Base-by-base conservation (phyloP, 179 eudicot genomes). In the Corrigiola litoralis region DNA sequence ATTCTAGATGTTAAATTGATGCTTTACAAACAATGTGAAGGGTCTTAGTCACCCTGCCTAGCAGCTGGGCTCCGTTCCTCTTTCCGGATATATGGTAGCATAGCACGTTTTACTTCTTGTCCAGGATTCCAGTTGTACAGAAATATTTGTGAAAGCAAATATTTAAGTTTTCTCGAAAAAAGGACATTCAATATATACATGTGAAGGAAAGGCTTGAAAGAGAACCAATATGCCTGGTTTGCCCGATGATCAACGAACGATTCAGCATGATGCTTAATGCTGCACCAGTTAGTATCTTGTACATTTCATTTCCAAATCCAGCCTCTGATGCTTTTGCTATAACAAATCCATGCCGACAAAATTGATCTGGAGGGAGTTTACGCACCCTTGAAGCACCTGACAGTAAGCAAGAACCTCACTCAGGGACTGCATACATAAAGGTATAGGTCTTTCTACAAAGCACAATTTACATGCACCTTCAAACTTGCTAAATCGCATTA, bases 191-290 rank as follows among this genome's bases (percentile, higher is more conserved):
- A 49, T 61, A 60, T 67, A 46, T 24, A 68, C 41, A 41, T 42
- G 51, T 53, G 72, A 71, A 67, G 68, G 69, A 78, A 83, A 85
- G 85, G 89, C 81, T 68, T 81, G 84, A 84, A 85, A 84, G 83
- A 84, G 72, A 84, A 90, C 90, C 90, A 90, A 85, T 84, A 86
- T 94, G 96, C 99, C 99, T 94, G 85, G 91, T 82, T 82, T 94
- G 87, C 79, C 96, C 97, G 70, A 94, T 88, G 56, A 94, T 90
- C 72, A 94, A 79, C 32, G 99, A 94, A 36, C 99, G 95, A 72
- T 94, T 94, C 71, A 94, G 42, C 91, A 94, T 90, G 77, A 94
- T 73, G 72, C 99, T 90, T 72, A 94, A 73, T 42, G 95, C 87
- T 29, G 91, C 96, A 63, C 87, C 94, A 46, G 90, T 86, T 47